Base-by-base conservation (phyloP, 306 rosid genomes). In the Quercus suber region DNA sequence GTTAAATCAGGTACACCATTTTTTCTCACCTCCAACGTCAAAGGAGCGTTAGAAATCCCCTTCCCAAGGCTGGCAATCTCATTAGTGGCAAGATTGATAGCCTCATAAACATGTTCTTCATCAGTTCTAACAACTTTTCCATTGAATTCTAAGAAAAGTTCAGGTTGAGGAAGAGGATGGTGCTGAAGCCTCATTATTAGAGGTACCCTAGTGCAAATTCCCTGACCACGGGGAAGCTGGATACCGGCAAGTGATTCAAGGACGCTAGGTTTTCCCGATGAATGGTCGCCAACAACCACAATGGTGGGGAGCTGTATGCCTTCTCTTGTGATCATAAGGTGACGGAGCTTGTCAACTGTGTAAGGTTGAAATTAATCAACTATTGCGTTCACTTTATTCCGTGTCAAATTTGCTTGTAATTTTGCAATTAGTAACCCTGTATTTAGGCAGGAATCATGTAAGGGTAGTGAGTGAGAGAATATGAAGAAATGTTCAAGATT, bases 231-330 rank as follows among this genome's bases (percentile, higher is more conserved):
- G 0, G 94, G 90, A 70, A 90, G 74, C 73, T 80, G 80, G 5
- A 41, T 41, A 41, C 45, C 12, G 45, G 45, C 45, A 8, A 41
- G 12, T 41, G 45, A 41, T 41, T 41, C 89, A 3, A 88, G 79
- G 5, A 89, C 87, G 20, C 92, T 88, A 5, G 89, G 86, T 52
- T 86, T 88, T 2, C 92, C 89, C 0, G 88, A 88, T 7, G 92
- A 88, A 27, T 88, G 92, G 15, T 86, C 92, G 0, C 92, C 92
- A 1, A 86, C 92, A 1, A 86, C 92, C 2, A 88, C 92, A n/a
- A 89, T 89, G 61, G 86, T 76, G n/a, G 89, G 90, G 17, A 89
- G 83, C 73, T 89, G 86, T 1, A 89, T 89, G 5, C 92, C 90
- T 21, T 89, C 89, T 33, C 85, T 83, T 43, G 85, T 80, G 9